These are phyloP conservation scores for Tricholoma furcatifolium DNA, from an alignment of 768 basidiomycete genomes.

Conservation along the genomic window DNA sequence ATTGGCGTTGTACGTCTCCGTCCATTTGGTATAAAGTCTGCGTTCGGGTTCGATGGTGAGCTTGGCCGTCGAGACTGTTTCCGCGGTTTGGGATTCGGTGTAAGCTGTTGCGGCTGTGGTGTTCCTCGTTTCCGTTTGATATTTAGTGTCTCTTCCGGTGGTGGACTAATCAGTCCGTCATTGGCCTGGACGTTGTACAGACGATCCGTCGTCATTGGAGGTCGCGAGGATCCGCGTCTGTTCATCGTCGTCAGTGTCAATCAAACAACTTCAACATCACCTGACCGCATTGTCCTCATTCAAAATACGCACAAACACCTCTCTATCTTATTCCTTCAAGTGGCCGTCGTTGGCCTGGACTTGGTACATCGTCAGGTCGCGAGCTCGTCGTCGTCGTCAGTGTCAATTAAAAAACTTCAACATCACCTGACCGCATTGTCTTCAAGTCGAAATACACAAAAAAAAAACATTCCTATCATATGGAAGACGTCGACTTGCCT, in stretches of 20 bases:
- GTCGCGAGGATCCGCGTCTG: background rate
- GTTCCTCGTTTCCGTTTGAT: constrained; percentile 41
- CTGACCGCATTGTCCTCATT: background rate
- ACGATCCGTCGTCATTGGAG: constrained; percentile 21
- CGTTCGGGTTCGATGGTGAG: constrained; percentile 47
- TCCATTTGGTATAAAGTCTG: constrained; percentile 33
- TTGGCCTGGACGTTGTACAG: constrained; percentile 12
- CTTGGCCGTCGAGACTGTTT: constrained; percentile 48
- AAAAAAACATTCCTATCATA: background rate
- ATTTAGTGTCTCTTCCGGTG: constrained; percentile 54
- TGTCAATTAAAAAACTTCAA: background rate
- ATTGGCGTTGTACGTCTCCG: constrained; percentile 53
- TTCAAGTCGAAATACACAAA: background rate
- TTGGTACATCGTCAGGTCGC: constrained; percentile 15
- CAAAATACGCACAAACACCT: background rate
- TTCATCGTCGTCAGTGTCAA: background rate
- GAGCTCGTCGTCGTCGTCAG: background rate
- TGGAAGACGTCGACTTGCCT: too few relatives aligned
- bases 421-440: constrained; percentile 5
- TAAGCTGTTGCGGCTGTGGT: constrained; percentile 35
- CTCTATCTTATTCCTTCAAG: background rate
- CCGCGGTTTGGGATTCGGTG: constrained; percentile 63
- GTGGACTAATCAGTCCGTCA: constrained; percentile 47
- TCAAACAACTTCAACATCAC: constrained; percentile 1
- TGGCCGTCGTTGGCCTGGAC: background rate